Percentiles rank a stretch among this genome's conserved stretches.
phyloP scores from a whole-genome alignment of 257 asterid genomes.

The Osmanthus fragrans region DNA sequence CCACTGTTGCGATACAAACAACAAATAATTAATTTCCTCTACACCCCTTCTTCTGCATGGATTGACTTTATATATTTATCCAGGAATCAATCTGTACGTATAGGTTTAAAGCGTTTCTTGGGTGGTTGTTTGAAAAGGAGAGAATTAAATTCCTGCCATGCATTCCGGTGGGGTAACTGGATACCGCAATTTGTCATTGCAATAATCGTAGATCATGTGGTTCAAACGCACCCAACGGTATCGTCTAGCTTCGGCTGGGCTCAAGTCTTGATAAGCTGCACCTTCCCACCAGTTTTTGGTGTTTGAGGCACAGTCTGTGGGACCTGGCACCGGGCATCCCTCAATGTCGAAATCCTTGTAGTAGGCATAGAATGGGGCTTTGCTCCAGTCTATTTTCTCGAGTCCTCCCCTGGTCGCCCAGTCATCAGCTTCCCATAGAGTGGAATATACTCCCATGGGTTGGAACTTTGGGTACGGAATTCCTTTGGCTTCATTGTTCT shows the following conservation, averaged over 20 bases:
- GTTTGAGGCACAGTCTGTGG: constrained; percentile 52
- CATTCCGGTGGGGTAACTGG: constrained; percentile 75
- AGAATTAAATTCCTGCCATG: constrained; percentile 47
- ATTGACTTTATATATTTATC: not conserved
- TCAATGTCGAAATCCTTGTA: constrained; percentile 87
- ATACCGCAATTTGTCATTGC: constrained; percentile 69
- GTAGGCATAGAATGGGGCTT: constrained; percentile 81
- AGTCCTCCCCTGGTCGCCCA: constrained; percentile 93
- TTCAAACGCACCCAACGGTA: constrained; percentile 78
- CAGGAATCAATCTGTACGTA: not conserved
- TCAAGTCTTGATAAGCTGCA: constrained; percentile 50
- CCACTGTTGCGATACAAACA: not conserved
- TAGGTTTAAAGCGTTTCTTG: not conserved
- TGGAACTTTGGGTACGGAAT: constrained; percentile 67
- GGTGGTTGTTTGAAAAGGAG: not conserved
- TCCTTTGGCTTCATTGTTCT: constrained; percentile 74
- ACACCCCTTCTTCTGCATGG: constrained; percentile 33
- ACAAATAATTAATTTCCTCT: constrained; percentile 12
- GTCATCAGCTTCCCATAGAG: constrained; percentile 94
- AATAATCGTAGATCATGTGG: constrained; percentile 82
- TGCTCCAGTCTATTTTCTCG: constrained; percentile 87
- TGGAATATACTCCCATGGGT: constrained; percentile 77
- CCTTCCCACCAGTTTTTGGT: constrained; percentile 86
- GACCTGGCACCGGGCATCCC: constrained; percentile 77
- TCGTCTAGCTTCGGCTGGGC: constrained; percentile 46